phyloP scores from a whole-genome alignment of 2,329 filamentous ascomycete genomes.

The Aspergillus thermomutatus region DNA sequence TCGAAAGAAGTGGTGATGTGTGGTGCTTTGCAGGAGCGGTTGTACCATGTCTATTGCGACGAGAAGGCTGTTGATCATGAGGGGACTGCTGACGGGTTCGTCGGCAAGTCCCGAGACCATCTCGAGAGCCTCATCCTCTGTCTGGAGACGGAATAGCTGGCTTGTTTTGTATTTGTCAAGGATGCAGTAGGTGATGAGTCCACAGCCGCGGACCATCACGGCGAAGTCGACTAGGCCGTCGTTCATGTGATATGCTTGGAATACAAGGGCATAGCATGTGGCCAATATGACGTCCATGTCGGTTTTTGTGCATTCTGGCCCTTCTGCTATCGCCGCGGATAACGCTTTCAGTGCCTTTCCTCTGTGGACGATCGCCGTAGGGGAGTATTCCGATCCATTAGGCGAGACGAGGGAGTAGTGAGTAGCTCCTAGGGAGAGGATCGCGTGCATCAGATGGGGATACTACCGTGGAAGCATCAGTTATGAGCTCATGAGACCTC shows the following conservation, averaged over 20 bases:
- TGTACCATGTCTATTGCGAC: conserved; percentile 17
- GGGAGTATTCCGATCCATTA: conserved; percentile 50
- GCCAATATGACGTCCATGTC: conserved; percentile 30
- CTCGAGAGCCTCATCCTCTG: not conserved
- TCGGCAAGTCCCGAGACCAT: conserved; percentile 5
- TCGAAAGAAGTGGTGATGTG: conserved; percentile 16
- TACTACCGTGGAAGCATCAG: conserved; percentile 28
- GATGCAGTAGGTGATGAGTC: conserved; percentile 35
- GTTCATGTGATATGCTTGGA: conserved; percentile 32
- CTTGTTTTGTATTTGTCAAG: conserved; percentile 11
- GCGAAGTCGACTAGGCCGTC: conserved; percentile 33
- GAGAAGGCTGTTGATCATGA: conserved; percentile 15
- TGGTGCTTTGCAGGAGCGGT: conserved; percentile 33
- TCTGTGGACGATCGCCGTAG: conserved; percentile 62
- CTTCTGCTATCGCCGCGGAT: conserved; percentile 49
- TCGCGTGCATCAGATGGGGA: conserved; percentile 68
- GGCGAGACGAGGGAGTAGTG: conserved; percentile 50
- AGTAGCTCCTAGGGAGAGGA: conserved; percentile 65
- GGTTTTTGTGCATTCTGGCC: conserved; percentile 11
- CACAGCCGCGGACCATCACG: conserved; percentile 34
- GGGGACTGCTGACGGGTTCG: not conserved
- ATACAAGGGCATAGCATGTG: conserved; percentile 32
- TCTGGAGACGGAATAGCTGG: conserved; percentile 13
- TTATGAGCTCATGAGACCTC: not conserved
- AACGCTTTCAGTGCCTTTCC: conserved; percentile 63